Evolutionary conservation across 2,329 filamentous ascomycete species (phyloP).

Genomic region (Aureobasidium sp.): DNA sequence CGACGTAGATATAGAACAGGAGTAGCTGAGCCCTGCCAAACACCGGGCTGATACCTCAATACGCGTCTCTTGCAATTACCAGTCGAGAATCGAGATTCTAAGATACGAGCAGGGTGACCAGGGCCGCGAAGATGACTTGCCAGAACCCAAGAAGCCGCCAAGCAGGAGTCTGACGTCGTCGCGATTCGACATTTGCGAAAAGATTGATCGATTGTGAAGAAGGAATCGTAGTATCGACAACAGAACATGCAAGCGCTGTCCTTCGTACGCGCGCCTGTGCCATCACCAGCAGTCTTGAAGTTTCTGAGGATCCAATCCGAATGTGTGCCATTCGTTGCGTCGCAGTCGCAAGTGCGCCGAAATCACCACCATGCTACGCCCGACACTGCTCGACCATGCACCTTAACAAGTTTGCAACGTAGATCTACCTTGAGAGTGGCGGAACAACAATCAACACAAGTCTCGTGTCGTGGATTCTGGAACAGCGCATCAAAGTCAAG

Average conservation of each 20-base stretch:
- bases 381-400: neutral
- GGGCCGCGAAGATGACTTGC: neutral
- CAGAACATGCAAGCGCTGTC: conserved; percentile 11
- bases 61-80: neutral
- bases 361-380: neutral
- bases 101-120: neutral
- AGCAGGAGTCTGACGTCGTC: neutral
- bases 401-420: neutral
- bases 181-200: neutral
- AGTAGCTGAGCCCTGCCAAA: neutral
- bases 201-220: neutral
- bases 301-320: conserved; percentile 19
- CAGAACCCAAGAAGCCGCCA: neutral
- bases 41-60: no score
- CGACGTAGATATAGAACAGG: neutral
- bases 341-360: conserved; percentile 11
- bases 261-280: conserved; percentile 9
- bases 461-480: neutral
- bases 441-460: neutral
- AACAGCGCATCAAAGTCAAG: neutral
- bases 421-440: neutral
- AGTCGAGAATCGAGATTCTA: neutral
- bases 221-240: neutral
- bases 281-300: conserved; percentile 17
- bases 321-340: conserved; percentile 12